Conservation (phyloP, 768 basidiomycete genomes). For the Dacryopinax spathularia region DNA sequence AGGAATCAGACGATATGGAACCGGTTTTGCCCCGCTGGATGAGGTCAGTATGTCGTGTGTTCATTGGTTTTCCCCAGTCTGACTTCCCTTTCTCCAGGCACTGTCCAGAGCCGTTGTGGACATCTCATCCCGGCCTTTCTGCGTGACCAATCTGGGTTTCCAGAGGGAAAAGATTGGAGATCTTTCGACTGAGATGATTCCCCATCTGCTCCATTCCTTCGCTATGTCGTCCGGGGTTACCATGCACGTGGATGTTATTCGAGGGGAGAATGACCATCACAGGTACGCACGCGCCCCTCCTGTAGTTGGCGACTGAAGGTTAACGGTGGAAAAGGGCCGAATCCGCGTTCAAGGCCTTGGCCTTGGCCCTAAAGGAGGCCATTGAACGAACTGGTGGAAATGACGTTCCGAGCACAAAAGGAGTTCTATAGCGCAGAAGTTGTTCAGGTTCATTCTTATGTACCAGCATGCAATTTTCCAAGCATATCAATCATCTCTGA, state of each 20-base stretch:
- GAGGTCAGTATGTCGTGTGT: conserved; percentile 43
- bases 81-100: conserved; percentile 38
- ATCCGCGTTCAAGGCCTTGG: conserved; percentile 95
- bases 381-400: conserved; percentile 74
- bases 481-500: background rate
- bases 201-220: conserved; percentile 94
- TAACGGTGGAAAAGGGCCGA: conserved; percentile 51
- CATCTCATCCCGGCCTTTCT: conserved; percentile 94
- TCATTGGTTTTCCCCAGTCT: background rate
- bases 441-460: background rate
- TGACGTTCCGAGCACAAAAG: conserved; percentile 94
- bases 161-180: conserved; percentile 88
- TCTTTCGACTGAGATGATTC: conserved; percentile 93
- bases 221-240: conserved; percentile 92
- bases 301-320: background rate
- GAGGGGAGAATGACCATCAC: conserved; percentile 96
- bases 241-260: conserved; percentile 82
- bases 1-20: conserved; percentile 90
- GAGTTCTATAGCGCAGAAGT: conserved; percentile 45
- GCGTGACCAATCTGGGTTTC: conserved; percentile 78
- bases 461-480: background rate
- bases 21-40: conserved; percentile 90
- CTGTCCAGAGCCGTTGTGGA: conserved; percentile 93
- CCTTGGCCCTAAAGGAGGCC: conserved; percentile 89
- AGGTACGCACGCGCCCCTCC: conserved; percentile 39